Percentiles rank a stretch among this genome's conserved stretches.
phyloP scores from a whole-genome alignment of 2,329 filamentous ascomycete species.

The Aotearoamyces nothofagi region DNA sequence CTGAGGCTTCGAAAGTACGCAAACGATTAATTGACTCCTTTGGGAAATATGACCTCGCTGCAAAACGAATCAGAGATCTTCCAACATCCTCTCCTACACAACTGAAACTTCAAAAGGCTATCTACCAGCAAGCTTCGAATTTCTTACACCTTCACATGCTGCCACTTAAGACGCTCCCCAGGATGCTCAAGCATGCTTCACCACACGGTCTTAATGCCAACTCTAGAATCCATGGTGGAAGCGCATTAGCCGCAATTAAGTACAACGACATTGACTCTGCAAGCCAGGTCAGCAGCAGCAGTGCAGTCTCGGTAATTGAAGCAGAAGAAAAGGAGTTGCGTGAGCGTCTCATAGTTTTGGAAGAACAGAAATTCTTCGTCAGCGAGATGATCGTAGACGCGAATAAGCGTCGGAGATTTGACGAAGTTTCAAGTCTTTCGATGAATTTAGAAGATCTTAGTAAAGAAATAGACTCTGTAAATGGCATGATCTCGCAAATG shows the following conservation, averaged over 20 bases:
- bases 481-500: conserved; percentile 38
- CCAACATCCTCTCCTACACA: conserved; percentile 49
- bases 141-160: conserved; percentile 64
- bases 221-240: conserved; percentile 12
- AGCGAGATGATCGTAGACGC: conserved; percentile 56
- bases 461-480: conserved; percentile 47
- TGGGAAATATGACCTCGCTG: conserved; percentile 53
- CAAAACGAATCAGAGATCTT: conserved; percentile 51
- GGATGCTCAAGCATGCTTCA: conserved; percentile 45
- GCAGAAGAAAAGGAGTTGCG: conserved; percentile 54
- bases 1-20: conserved; percentile 55
- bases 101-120: conserved; percentile 47
- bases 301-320: conserved; percentile 47
- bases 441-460: conserved; percentile 51
- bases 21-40: conserved; percentile 60
- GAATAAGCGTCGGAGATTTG: conserved; percentile 50
- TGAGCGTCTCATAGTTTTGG: conserved; percentile 51
- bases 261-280: conserved; percentile 34
- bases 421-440: conserved; percentile 49
- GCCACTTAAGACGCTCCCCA: conserved; percentile 47
- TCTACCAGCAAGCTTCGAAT: conserved; percentile 52
- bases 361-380: conserved; percentile 61
- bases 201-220: conserved; percentile 30
- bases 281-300: conserved; percentile 37
- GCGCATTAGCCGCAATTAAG: conserved; percentile 41